phyloP scores from a whole-genome alignment of 371 early-diverging fungal species.

The Rhizopus microsporus region DNA sequence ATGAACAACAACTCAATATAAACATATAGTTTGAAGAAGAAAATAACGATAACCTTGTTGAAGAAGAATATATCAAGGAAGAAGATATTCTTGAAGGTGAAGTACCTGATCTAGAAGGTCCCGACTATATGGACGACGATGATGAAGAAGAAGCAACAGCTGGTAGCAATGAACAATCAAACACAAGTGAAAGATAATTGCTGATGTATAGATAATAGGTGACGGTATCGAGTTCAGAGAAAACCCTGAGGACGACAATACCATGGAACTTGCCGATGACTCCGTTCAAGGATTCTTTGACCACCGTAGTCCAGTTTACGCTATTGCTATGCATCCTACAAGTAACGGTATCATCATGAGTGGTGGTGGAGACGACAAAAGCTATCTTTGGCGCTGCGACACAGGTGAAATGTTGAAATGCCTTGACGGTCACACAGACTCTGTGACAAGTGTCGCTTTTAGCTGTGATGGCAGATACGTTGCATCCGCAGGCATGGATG shows the following conservation, averaged over 20 bases:
- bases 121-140: conserved; percentile 45
- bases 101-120: conserved; percentile 43
- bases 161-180: too few relatives aligned
- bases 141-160: conserved; percentile 34
- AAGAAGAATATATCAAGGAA: conserved; percentile 46
- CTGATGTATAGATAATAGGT: background rate
- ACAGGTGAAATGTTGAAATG: conserved; percentile 76
- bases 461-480: conserved; percentile 83
- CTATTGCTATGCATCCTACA: conserved; percentile 83
- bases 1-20: background rate
- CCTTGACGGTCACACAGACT: conserved; percentile 81
- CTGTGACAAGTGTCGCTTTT: conserved; percentile 85
- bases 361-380: conserved; percentile 95
- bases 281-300: conserved; percentile 92
- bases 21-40: conserved; percentile 15
- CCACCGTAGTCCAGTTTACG: conserved; percentile 90
- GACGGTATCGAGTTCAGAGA: conserved; percentile 41
- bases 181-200: background rate
- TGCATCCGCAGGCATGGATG: conserved; percentile 96
- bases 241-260: conserved; percentile 55
- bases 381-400: conserved; percentile 86
- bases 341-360: conserved; percentile 64
- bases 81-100: conserved; percentile 39
- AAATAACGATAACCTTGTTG: conserved; percentile 41
- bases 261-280: conserved; percentile 80